Conservation (phyloP, 108 stramenopile genomes). For the Fistulifera pelliculosa region DNA sequence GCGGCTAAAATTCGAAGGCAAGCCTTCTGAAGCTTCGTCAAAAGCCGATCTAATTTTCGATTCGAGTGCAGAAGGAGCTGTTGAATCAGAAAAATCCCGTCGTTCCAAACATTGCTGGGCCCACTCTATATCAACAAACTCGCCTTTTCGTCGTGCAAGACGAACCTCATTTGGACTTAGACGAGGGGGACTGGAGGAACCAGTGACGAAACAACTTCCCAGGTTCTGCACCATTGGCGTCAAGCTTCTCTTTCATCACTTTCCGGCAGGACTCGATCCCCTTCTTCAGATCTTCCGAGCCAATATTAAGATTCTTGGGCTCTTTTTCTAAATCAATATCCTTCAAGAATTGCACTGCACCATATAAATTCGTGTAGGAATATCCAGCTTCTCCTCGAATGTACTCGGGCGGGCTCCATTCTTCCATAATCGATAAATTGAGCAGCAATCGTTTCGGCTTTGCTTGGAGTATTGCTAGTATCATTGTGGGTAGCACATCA, state of each 20-base stretch:
- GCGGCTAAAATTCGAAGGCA: constrained; percentile 43
- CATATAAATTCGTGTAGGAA: constrained; percentile 74
- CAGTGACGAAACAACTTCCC: background rate
- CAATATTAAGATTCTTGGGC: constrained; percentile 37
- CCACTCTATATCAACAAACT: constrained; percentile 61
- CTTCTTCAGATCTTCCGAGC: constrained; percentile 42
- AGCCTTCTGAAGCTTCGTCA: constrained; percentile 1
- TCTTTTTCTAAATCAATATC: constrained; percentile 43
- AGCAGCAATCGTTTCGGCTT: constrained; percentile 29
- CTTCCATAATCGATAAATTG: constrained; percentile 53
- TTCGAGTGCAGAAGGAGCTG: background rate
- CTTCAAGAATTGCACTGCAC: constrained; percentile 74
- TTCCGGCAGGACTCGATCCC: constrained; percentile 41
- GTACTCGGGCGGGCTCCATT: constrained; percentile 47
- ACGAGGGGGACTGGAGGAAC: constrained; percentile 10
- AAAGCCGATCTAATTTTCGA: background rate
- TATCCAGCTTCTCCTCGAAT: constrained; percentile 77
- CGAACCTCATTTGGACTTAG: constrained; percentile 41
- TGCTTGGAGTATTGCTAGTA: constrained; percentile 53
- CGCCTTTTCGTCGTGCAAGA: constrained; percentile 46
- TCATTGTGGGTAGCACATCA: constrained; percentile 74
- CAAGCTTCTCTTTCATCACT: constrained; percentile 9
- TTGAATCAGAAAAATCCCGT: background rate
- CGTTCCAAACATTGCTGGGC: constrained; percentile 16
- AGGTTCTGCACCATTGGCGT: background rate